Base-by-base conservation (phyloP, 2,329 filamentous ascomycete species). In the Fusarium multiceps region DNA sequence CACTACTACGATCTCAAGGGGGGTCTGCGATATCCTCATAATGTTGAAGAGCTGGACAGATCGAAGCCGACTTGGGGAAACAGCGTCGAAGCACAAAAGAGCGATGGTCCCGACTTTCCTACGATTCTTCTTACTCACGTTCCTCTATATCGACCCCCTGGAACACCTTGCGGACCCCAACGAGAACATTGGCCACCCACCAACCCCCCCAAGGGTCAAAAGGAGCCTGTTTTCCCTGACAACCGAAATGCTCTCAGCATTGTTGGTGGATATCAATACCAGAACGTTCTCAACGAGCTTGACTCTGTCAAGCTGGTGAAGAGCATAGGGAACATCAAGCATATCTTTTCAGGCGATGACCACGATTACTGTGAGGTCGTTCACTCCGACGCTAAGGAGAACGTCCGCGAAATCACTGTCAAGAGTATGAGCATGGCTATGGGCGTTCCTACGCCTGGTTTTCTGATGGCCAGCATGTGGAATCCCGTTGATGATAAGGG, bases 401-500 rank as follows among this genome's bases (percentile, higher is more conserved):
- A 85, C 27, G 88, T 91, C 32, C 85, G 84, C 50, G 96, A 99
- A 78, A 97, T 98, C 69, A 99, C 96, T 0, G 94, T 98, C 74
- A 99, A 99, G 82, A 94, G 92, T 76, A 89, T 97, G 72, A 97
- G 91, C 75, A 97, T 95, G 93, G 94, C 93, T 20, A 98, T 98
- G 96, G 94, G 96, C 11, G 92, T 99, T 2, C 88, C 93, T 1
- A 90, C 87, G 8, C 96, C 96, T 0, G 96, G 94, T 0, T 96
- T 99, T 72, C 83, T 96, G 67, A 89, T 98, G 82, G 87, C 94
- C 42, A 97, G 93, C 78, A 84, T 99, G 59, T 98, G 93, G 88
- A 98, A 99, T 77, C 96, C 96, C 0, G 86, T 98, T 57, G 92
- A 94, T 73, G 82, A 81, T 54, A 78, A 82, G 48, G 88, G 85